Evolutionary conservation across 2,329 filamentous ascomycete species (phyloP), one percentile per base, ranked within the genome.

Genomic region (Colletotrichum navitas): DNA sequence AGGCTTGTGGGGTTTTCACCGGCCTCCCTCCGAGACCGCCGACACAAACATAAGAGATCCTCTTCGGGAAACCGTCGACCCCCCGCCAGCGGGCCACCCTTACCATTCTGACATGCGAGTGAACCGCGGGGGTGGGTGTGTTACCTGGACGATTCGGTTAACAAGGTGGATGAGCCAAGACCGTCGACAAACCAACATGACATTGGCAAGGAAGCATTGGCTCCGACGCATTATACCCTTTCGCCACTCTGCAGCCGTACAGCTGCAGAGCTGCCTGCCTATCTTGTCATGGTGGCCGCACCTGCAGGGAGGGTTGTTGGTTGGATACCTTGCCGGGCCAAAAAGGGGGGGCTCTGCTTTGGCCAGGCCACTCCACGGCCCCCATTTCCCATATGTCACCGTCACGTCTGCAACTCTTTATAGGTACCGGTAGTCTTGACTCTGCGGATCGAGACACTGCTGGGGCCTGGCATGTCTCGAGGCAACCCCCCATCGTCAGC

Each of bases 51-150:
- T 45, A 4, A 52, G 55, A 34, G 49, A 61, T 55, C 49, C 47
- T 52, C 51, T 49, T 70, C 56, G 63, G 63, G 32, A 55, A 54
- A 51, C 63, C 63, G 47, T 64, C 49, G 62, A 64, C 18, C 58
- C 58, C 62, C 62, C 39, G 56, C 56, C 56, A 43, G 67, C 63
- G 67, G 63, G 63, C 58, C 67, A 66, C 36, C 34, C 63, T 41
- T 56, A 41, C 21, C 66, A 24, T 24, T 21, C 43, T n/a, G 41
- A 51, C 56, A 58, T 61, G 56, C 56, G 49, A 61, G 51, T 41
- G 29, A 67, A 56, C 68, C 63, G 68, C 51, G 63, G 63, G 67
- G 64, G 58, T 68, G 59, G 68, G 43, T 63, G 64, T 63, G 68
- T 52, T 63, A 43, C 21, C 41, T 34, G 49, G 63, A 21, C 58